phyloP scores from a whole-genome alignment of 352 stramenopile species.

The Pythium angustatum region DNA sequence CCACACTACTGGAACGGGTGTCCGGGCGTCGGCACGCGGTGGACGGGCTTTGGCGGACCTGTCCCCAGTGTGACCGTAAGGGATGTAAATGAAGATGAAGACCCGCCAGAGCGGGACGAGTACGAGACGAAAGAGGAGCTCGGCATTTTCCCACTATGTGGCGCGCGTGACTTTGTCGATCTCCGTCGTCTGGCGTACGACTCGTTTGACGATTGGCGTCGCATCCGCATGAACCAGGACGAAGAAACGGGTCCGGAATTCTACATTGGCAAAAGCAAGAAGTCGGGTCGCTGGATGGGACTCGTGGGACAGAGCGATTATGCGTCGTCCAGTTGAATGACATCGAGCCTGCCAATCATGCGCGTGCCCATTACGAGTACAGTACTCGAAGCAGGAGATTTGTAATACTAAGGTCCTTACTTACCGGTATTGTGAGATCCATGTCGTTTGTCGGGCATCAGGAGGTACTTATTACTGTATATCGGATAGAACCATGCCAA shows the following conservation, averaged over 20 bases:
- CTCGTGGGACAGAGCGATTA: not conserved
- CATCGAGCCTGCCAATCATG: too few species aligned
- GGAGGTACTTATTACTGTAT: too few species aligned
- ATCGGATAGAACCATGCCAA: too few species aligned
- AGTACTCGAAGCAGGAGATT: too few species aligned
- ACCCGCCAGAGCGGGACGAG: not conserved
- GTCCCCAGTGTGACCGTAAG: not conserved
- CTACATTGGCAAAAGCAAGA: constrained; percentile 5
- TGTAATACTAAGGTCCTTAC: too few species aligned
- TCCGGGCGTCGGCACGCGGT: not conserved
- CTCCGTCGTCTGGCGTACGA: constrained; percentile 5
- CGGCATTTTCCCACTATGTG: not conserved
- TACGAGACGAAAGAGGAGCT: not conserved
- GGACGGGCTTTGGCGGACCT: constrained; percentile 6
- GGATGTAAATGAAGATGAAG: not conserved
- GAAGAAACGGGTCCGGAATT: not conserved
- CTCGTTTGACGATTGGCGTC: constrained; percentile 12
- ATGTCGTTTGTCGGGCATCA: too few species aligned
- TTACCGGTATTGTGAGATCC: too few species aligned
- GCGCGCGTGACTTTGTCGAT: not conserved
- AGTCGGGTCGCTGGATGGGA: constrained; percentile 11
- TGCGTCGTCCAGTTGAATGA: too few species aligned
- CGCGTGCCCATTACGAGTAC: too few species aligned
- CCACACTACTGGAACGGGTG: constrained; percentile 6
- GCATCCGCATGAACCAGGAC: not conserved